A percentile compares a stretch with the other conserved stretches of the same genome.
Evolutionary conservation across 176 grass and related monocot species (phyloP).

Genomic region (Juncus effusus): DNA sequence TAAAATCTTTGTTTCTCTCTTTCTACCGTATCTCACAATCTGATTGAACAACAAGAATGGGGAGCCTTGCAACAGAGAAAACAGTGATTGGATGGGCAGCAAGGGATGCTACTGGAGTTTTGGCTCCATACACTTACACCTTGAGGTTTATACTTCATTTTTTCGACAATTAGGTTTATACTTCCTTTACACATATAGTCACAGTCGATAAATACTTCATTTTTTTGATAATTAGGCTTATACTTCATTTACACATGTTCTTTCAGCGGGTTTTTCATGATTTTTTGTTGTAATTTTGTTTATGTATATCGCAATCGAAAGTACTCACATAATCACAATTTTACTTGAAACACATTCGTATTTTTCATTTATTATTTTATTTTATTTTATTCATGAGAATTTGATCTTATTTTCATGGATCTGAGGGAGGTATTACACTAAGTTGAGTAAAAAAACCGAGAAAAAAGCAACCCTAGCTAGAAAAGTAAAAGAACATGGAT

Average conservation of each 20-base stretch:
- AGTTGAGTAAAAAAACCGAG: too few relatives aligned
- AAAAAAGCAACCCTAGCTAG: too few relatives aligned
- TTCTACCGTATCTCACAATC: neutral
- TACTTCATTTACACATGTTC: neutral
- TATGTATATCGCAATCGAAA: neutral
- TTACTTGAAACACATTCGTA: too few relatives aligned
- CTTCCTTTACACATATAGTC: neutral
- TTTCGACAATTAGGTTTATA: too few relatives aligned
- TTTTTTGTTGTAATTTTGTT: neutral
- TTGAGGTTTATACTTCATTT: conserved; percentile 42
- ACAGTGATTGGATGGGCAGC: conserved; percentile 74
- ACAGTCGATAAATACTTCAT: neutral
- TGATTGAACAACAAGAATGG: conserved; percentile 33
- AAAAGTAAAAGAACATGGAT: too few relatives aligned
- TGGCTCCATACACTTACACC: conserved; percentile 83
- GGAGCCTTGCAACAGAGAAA: conserved; percentile 58
- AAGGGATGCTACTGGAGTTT: conserved; percentile 58
- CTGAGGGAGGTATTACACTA: too few relatives aligned
- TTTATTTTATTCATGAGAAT: too few relatives aligned
- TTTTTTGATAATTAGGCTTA: neutral
- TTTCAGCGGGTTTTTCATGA: neutral
- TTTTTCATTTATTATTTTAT: too few relatives aligned
- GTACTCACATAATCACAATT: too few relatives aligned
- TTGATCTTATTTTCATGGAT: too few relatives aligned
- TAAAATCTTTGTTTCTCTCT: neutral